These are phyloP conservation scores for Cerrena zonata DNA, from an alignment of 1,284 basidiomycete genomes.

Conservation along the genomic window DNA sequence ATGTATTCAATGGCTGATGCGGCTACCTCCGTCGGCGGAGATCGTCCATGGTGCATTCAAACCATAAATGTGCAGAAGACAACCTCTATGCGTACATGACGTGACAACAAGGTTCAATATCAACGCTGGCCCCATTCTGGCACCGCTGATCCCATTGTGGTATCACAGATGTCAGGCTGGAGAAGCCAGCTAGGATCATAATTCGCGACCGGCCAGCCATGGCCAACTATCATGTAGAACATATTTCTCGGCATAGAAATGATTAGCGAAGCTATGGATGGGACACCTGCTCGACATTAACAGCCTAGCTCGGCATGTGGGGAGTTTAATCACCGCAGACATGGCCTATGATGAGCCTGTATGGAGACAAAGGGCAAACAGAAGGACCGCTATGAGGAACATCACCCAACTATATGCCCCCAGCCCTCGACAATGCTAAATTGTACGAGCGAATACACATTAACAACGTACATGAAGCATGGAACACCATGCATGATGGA, in stretches of 20 bases:
- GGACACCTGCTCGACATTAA: no score
- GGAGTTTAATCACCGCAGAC: background rate
- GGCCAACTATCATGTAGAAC: background rate
- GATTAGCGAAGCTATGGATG: background rate
- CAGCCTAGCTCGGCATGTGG: background rate
- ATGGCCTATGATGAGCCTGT: background rate
- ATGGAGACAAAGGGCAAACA: no score
- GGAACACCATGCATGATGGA: background rate
- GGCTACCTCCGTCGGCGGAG: slow-evolving; percentile 1
- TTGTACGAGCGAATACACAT: no score
- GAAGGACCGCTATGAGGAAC: no score
- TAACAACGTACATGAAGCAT: no score
- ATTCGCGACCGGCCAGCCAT: background rate
- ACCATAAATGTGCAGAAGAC: background rate
- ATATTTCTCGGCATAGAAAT: background rate
- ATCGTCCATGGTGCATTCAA: background rate
- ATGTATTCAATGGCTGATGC: background rate
- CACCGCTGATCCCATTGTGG: background rate
- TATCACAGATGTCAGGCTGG: background rate
- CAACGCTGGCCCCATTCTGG: background rate
- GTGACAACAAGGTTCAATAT: no score
- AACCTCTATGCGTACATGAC: background rate
- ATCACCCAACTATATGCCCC: no score
- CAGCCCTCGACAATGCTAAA: no score
- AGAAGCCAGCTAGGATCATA: background rate